phyloP scores from a whole-genome alignment of 805 yeast species.

The Barnettozyma populi region DNA sequence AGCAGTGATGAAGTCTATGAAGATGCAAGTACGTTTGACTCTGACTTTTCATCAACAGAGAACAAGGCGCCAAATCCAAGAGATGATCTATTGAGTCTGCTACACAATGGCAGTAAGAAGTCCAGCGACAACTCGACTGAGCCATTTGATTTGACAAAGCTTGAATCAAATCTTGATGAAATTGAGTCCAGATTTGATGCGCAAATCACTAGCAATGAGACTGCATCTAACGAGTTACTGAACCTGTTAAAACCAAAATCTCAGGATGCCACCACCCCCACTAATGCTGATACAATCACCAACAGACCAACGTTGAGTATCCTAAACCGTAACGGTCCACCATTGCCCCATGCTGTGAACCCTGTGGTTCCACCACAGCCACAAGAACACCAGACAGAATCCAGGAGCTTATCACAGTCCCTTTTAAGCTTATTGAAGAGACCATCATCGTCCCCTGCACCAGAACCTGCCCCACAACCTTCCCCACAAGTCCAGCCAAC shows the following conservation, averaged over 20 bases:
- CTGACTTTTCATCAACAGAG: conserved; percentile 2
- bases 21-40: background rate
- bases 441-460: background rate
- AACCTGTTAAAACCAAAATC: conserved; percentile 1
- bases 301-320: conserved; percentile 3
- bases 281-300: background rate
- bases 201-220: background rate
- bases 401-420: background rate
- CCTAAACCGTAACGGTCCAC: conserved; percentile 1
- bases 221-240: conserved; percentile 5
- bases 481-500: background rate
- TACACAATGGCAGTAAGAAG: conserved; percentile 1
- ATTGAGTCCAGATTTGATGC: conserved; percentile 5
- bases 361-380: background rate
- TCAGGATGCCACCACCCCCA: background rate
- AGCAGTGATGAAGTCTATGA: conserved; percentile 13
- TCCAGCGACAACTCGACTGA: background rate
- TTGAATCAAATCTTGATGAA: conserved; percentile 4
- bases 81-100: conserved; percentile 4
- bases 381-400: background rate
- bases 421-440: conserved; percentile 6
- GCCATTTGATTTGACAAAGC: background rate
- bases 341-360: background rate
- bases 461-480: background rate
- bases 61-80: conserved; percentile 1